phyloP scores from a whole-genome alignment of 2,329 filamentous ascomycete species.

The Talaromyces sp. region DNA sequence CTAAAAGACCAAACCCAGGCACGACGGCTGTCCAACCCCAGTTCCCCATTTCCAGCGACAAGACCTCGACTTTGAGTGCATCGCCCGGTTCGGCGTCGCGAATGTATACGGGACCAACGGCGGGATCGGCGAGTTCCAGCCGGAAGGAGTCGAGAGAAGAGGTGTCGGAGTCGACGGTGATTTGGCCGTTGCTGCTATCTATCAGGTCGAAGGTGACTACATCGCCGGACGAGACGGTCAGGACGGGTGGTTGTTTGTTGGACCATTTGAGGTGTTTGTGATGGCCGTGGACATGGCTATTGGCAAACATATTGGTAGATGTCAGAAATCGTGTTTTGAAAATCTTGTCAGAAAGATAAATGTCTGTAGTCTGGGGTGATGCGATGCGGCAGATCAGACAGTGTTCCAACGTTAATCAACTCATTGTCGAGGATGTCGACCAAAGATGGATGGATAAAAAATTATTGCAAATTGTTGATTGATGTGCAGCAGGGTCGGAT shows the following conservation, averaged over 20 bases:
- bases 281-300: constrained; percentile 32
- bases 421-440: not conserved
- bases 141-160: constrained; percentile 44
- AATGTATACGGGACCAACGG: constrained; percentile 51
- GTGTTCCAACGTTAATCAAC: not conserved
- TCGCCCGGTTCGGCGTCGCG: constrained; percentile 51
- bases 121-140: constrained; percentile 46
- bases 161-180: constrained; percentile 43
- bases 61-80: constrained; percentile 51
- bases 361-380: not conserved
- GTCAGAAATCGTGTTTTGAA: too few relatives aligned
- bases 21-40: constrained; percentile 56
- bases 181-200: constrained; percentile 52
- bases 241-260: constrained; percentile 43
- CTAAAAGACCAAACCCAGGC: constrained; percentile 50
- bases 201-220: constrained; percentile 50
- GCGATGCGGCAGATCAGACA: not conserved
- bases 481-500: not conserved
- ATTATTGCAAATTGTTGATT: not conserved
- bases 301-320: not conserved
- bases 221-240: constrained; percentile 49
- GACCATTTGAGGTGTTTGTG: constrained; percentile 51
- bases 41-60: constrained; percentile 44
- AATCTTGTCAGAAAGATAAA: not conserved
- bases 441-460: not conserved